Conservation (phyloP, 2,329 filamentous ascomycete genomes). For the Verruconis gallopava region DNA sequence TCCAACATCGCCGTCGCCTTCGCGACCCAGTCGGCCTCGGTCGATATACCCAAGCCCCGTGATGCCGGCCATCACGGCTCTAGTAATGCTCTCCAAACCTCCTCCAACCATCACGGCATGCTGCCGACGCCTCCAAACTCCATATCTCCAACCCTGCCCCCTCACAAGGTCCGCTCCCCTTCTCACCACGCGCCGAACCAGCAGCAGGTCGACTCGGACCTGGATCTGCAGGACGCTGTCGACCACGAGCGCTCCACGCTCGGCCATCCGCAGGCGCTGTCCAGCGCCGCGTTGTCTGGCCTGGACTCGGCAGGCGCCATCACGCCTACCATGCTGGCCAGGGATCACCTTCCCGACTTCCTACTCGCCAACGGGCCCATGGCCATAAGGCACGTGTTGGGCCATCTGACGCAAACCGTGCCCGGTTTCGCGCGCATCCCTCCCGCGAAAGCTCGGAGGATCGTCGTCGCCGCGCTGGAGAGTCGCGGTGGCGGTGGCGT, state of each 20-base stretch:
- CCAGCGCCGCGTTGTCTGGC: conserved; percentile 39
- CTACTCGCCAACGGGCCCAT: conserved; percentile 83
- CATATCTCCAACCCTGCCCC: conserved; percentile 76
- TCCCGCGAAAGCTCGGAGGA: conserved; percentile 74
- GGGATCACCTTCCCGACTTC: conserved; percentile 81
- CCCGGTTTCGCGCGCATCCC: conserved; percentile 85
- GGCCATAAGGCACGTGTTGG: conserved; percentile 91
- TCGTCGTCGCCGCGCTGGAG: conserved; percentile 88
- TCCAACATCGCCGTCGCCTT: conserved; percentile 30
- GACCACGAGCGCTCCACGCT: conserved; percentile 35
- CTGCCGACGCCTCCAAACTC: conserved; percentile 91
- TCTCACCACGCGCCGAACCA: conserved; percentile 34
- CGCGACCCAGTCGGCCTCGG: conserved; percentile 16
- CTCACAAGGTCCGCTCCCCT: conserved; percentile 58
- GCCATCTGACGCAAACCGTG: conserved; percentile 82
- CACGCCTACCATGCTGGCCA: conserved; percentile 72
- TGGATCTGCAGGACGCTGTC: conserved; percentile 64
- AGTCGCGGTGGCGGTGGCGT: conserved; percentile 50
- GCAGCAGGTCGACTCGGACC: conserved; percentile 60
- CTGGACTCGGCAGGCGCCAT: conserved; percentile 69
- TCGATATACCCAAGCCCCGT: conserved; percentile 19
- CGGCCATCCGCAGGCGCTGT: conserved; percentile 28
- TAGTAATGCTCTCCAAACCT: background rate
- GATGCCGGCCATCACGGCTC: conserved; percentile 16
- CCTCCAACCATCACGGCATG: conserved; percentile 25